phyloP scores from a whole-genome alignment of 2,329 filamentous ascomycete species.

The Hymenoscyphus repandus region DNA sequence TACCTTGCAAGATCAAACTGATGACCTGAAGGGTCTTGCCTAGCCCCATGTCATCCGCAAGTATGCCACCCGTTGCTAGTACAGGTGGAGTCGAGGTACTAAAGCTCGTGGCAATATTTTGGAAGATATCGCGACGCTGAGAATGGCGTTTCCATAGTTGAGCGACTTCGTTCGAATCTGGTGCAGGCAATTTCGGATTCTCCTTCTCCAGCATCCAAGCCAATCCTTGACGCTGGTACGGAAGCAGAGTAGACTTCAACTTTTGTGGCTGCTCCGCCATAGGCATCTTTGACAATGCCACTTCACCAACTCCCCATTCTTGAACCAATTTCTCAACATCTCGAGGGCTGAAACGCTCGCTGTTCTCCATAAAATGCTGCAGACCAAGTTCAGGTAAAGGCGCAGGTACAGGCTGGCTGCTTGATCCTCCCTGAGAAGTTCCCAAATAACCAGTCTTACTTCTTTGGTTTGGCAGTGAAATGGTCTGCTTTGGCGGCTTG shows the following conservation, averaged over 20 bases:
- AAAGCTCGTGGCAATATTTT: slow-evolving; percentile 69
- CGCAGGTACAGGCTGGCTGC: not conserved
- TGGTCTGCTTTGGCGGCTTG: slow-evolving; percentile 48
- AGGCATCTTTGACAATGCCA: slow-evolving; percentile 64
- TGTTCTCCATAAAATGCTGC: slow-evolving; percentile 58
- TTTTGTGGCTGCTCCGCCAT: slow-evolving; percentile 62
- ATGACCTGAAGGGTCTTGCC: slow-evolving; percentile 88
- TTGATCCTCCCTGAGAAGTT: slow-evolving; percentile 16
- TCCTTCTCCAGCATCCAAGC: slow-evolving; percentile 79
- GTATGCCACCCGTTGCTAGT: slow-evolving; percentile 74
- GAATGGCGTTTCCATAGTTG: slow-evolving; percentile 68
- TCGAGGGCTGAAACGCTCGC: slow-evolving; percentile 61
- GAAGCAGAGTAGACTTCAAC: slow-evolving; percentile 63
- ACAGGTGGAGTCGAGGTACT: slow-evolving; percentile 50
- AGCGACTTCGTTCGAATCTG: slow-evolving; percentile 54
- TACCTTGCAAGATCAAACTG: slow-evolving; percentile 60
- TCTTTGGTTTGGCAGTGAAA: slow-evolving; percentile 41
- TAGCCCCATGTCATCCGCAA: slow-evolving; percentile 92
- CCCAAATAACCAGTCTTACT: slow-evolving; percentile 22
- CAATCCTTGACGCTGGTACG: slow-evolving; percentile 74
- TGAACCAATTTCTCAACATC: slow-evolving; percentile 66
- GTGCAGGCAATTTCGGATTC: slow-evolving; percentile 56
- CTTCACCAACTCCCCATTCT: slow-evolving; percentile 48
- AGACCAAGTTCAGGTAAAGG: slow-evolving; percentile 16
- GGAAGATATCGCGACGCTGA: slow-evolving; percentile 42